These are phyloP conservation scores for Lasiodiplodia hormozganensis DNA, from an alignment of 2,329 filamentous ascomycete genomes.

Conservation along the genomic window DNA sequence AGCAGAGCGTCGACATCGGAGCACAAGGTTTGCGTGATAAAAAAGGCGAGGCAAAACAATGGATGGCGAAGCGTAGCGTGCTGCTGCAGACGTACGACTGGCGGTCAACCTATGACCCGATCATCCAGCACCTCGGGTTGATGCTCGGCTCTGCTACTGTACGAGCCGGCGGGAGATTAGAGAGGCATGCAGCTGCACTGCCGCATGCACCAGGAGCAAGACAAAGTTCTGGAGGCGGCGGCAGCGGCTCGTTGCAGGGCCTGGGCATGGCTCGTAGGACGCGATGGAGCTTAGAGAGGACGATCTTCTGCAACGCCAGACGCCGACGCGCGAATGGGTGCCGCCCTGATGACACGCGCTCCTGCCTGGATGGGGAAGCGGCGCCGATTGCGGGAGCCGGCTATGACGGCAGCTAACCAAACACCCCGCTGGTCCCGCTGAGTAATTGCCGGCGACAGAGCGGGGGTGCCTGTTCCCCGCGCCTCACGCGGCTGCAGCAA, in stretches of 20 bases:
- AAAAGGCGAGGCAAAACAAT: not conserved
- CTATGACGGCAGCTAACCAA: constrained; percentile 29
- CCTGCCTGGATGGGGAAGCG: not conserved
- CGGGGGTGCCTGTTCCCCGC: constrained; percentile 2
- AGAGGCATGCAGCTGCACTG: not conserved
- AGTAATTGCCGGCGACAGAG: constrained; percentile 9
- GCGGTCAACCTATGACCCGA: constrained; percentile 5
- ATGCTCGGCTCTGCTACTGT: not conserved
- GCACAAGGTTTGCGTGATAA: constrained; percentile 10
- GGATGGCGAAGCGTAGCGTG: not conserved
- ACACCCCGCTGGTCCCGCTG: constrained; percentile 3
- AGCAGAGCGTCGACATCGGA: not conserved
- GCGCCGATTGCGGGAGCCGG: constrained; percentile 23
- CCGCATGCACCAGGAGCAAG: constrained; percentile 1
- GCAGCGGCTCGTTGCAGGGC: not conserved
- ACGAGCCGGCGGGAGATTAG: not conserved
- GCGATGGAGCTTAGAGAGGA: not conserved
- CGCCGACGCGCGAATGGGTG: constrained; percentile 9
- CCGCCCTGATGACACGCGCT: not conserved
- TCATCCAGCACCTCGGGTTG: constrained; percentile 5
- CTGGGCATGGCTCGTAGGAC: not conserved
- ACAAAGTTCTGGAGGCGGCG: not conserved
- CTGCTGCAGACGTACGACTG: constrained; percentile 4
- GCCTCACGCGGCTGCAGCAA: not conserved
- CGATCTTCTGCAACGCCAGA: constrained; percentile 4